A percentile compares a stretch with the other conserved stretches of the same genome.
phyloP scores from a whole-genome alignment of 1,284 basidiomycete genomes.

The Cryptococcus wingfieldii region DNA sequence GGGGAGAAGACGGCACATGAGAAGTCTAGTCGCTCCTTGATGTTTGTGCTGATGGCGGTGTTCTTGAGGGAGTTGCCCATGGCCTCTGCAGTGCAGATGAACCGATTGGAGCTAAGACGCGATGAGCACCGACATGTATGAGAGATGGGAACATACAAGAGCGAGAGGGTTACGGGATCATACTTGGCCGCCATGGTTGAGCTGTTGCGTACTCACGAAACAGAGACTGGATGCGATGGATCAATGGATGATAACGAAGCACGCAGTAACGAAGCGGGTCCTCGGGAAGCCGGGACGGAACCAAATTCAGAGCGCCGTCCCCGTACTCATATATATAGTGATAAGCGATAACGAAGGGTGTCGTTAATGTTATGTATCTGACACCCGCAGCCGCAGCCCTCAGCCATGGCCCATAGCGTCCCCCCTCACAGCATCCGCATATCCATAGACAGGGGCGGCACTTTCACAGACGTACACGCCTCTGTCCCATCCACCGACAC shows the following conservation, averaged over 20 bases:
- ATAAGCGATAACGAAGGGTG: too few relatives aligned
- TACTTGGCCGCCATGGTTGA: constrained; percentile 5
- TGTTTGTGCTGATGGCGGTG: constrained; percentile 50
- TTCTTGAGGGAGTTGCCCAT: constrained; percentile 54
- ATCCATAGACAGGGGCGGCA: constrained; percentile 45
- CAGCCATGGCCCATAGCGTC: constrained; percentile 22
- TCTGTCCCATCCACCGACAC: constrained; percentile 5
- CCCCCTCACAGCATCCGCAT: constrained; percentile 43
- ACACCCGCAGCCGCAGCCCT: background rate
- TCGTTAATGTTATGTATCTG: background rate
- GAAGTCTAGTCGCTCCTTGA: constrained; percentile 49
- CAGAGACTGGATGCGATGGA: too few relatives aligned
- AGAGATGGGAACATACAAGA: constrained; percentile 20
- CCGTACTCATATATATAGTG: too few relatives aligned
- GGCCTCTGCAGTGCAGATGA: constrained; percentile 50
- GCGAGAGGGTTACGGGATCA: constrained; percentile 34
- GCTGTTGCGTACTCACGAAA: too few relatives aligned
- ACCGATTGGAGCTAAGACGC: constrained; percentile 27
- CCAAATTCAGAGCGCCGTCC: too few relatives aligned
- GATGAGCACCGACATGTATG: background rate
- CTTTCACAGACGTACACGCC: constrained; percentile 47
- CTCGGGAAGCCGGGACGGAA: too few relatives aligned
- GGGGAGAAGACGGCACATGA: constrained; percentile 54
- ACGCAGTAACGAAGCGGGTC: too few relatives aligned
- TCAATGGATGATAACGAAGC: too few relatives aligned